phyloP scores from a whole-genome alignment of 2,329 filamentous ascomycete genomes.

The Aspergillus japonicus region DNA sequence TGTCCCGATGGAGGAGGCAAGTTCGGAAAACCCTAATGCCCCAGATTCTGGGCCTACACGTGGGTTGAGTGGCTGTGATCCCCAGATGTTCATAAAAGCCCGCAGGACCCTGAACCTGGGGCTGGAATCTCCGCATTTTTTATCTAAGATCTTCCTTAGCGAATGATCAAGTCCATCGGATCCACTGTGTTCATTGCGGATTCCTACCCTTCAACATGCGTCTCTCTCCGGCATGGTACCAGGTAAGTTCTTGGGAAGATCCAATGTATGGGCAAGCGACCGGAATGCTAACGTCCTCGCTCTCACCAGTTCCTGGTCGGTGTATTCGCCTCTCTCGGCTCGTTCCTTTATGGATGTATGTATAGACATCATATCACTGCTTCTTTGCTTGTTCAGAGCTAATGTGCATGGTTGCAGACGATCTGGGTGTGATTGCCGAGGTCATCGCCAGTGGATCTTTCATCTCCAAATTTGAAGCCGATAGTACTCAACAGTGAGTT shows the following conservation, averaged over 20 bases:
- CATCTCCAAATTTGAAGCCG: slow-evolving; percentile 29
- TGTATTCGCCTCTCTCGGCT: slow-evolving; percentile 60
- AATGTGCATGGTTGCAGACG: slow-evolving; percentile 35
- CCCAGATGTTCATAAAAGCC: slow-evolving; percentile 24
- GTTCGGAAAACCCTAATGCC: background rate
- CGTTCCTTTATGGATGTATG: slow-evolving; percentile 56
- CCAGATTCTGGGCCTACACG: slow-evolving; percentile 2
- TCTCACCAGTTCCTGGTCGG: slow-evolving; percentile 54
- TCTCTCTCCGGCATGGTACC: slow-evolving; percentile 58
- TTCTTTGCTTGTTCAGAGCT: background rate
- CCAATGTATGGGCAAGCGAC: background rate
- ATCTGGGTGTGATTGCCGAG: slow-evolving; percentile 61
- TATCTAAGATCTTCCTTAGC: background rate
- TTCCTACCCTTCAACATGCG: slow-evolving; percentile 44
- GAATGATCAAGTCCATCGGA: background rate
- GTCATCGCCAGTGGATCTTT: slow-evolving; percentile 49
- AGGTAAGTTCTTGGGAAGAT: slow-evolving; percentile 36
- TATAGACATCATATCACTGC: background rate
- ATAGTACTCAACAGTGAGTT: slow-evolving; percentile 33
- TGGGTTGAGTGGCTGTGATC: slow-evolving; percentile 20
- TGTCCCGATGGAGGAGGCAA: background rate
- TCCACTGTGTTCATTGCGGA: background rate
- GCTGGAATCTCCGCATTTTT: slow-evolving; percentile 18
- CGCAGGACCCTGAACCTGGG: slow-evolving; percentile 18
- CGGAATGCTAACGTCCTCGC: background rate